Percentiles rank a stretch among this genome's conserved stretches.
Evolutionary conservation across 192 early-diverging fungal species (phyloP).

Genomic region (Mortierella antarctica): DNA sequence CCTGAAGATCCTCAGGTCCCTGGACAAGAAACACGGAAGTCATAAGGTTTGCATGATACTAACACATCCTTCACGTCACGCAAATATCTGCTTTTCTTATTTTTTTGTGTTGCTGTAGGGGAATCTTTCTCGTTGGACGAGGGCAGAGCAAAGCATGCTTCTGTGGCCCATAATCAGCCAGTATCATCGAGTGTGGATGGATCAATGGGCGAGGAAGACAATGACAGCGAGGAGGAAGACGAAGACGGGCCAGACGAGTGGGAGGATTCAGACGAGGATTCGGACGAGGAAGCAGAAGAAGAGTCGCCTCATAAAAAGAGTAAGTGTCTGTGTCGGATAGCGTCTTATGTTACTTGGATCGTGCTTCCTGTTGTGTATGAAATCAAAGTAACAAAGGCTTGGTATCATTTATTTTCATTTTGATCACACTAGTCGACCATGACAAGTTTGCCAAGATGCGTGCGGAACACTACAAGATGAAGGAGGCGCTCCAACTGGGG

Average conservation of each 20-base stretch:
- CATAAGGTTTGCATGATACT: no score
- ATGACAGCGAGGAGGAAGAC: conserved; percentile 28
- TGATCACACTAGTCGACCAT: conserved; percentile 64
- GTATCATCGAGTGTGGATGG: conserved; percentile 58
- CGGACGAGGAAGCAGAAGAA: conserved; percentile 64
- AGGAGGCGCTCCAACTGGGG: conserved; percentile 68
- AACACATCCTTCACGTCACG: no score
- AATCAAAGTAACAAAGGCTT: neutral
- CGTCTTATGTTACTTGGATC: neutral
- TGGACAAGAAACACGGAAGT: no score
- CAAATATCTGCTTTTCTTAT: neutral
- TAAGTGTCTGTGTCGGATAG: neutral
- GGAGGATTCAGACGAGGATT: conserved; percentile 61
- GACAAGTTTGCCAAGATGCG: conserved; percentile 83
- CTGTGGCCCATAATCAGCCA: conserved; percentile 55
- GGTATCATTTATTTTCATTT: neutral
- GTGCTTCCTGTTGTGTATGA: neutral
- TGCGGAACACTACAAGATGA: conserved; percentile 93
- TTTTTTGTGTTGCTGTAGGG: neutral
- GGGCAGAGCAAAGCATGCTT: conserved; percentile 44
- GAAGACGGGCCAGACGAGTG: conserved; percentile 68
- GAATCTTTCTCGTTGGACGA: conserved; percentile 33
- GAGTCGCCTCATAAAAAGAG: conserved; percentile 23
- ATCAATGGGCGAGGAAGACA: conserved; percentile 26
- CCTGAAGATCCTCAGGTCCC: no score